Evolutionary conservation across 169 alveolate genomes (phyloP).

Genomic region (Eimeria acervulina): DNA sequence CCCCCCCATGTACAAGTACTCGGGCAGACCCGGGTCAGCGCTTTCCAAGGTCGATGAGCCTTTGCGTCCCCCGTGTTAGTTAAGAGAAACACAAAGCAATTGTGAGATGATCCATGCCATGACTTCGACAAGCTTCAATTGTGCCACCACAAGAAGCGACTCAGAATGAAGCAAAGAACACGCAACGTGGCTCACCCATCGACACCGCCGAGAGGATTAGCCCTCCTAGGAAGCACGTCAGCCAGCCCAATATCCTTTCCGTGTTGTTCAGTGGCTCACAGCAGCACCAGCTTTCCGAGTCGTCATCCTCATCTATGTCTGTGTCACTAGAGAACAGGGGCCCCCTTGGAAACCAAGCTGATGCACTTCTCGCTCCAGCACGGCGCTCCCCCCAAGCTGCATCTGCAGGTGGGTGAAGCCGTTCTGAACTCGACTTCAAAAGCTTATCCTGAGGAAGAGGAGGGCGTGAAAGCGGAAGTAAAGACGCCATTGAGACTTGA

Average conservation of each 20-base stretch:
- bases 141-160: background rate
- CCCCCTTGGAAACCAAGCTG: conserved; percentile 26
- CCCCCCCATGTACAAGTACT: too few species aligned
- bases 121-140: background rate
- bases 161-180: background rate
- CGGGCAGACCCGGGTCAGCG: background rate
- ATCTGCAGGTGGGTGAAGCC: conserved; percentile 39
- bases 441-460: conserved; percentile 48
- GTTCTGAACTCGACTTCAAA: conserved; percentile 22
- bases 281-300: conserved; percentile 74
- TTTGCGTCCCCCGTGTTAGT: background rate
- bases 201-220: conserved; percentile 77
- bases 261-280: conserved; percentile 71
- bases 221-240: conserved; percentile 80
- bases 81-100: background rate
- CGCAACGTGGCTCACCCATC: conserved; percentile 60
- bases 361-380: conserved; percentile 43
- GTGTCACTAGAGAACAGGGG: conserved; percentile 40
- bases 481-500: conserved; percentile 36
- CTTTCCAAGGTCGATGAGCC: background rate
- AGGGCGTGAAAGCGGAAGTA: conserved; percentile 62
- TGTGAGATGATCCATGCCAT: background rate
- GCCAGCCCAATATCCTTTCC: conserved; percentile 82
- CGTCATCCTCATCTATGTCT: conserved; percentile 75
- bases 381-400: conserved; percentile 35